Conservation (phyloP, 441 rosid species). For the Francoa sonchifolia region DNA sequence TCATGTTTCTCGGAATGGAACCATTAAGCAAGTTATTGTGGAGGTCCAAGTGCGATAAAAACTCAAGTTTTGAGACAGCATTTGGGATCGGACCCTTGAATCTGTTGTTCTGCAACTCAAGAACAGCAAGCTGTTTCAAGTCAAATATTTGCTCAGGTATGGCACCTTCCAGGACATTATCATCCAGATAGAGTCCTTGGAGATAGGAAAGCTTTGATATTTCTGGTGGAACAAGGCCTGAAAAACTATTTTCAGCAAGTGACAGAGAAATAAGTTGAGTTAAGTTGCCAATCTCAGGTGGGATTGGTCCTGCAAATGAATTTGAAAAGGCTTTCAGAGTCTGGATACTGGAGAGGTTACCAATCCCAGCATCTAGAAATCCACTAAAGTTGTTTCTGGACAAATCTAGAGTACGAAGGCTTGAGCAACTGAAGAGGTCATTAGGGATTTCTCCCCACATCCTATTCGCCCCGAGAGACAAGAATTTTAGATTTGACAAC, state of each 20-base stretch:
- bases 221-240: slow-evolving; percentile 47
- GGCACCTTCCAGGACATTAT: slow-evolving; percentile 41
- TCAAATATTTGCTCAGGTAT: slow-evolving; percentile 43
- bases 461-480: slow-evolving; percentile 31
- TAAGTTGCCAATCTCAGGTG: slow-evolving; percentile 52
- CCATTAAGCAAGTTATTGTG: slow-evolving; percentile 54
- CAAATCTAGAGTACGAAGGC: slow-evolving; percentile 21
- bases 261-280: slow-evolving; percentile 28
- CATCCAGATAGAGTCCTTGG: slow-evolving; percentile 44
- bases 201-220: slow-evolving; percentile 47
- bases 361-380: slow-evolving; percentile 38
- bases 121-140: slow-evolving; percentile 38
- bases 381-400: slow-evolving; percentile 46
- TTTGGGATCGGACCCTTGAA: slow-evolving; percentile 43
- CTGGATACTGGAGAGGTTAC: slow-evolving; percentile 40
- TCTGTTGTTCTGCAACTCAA: slow-evolving; percentile 41
- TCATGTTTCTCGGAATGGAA: slow-evolving; percentile 52
- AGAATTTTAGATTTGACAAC: slow-evolving; percentile 34
- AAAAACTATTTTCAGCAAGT: slow-evolving; percentile 40
- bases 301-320: slow-evolving; percentile 48
- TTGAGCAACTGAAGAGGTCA: slow-evolving; percentile 62
- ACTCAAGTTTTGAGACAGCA: slow-evolving; percentile 39
- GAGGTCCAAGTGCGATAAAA: slow-evolving; percentile 42
- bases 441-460: slow-evolving; percentile 63
- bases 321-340: slow-evolving; percentile 23